A percentile compares a stretch with the other conserved stretches of the same genome.
Evolutionary conservation across 1,139 yeast species (phyloP).

Genomic region (Hemisphaericaspora subhashii): DNA sequence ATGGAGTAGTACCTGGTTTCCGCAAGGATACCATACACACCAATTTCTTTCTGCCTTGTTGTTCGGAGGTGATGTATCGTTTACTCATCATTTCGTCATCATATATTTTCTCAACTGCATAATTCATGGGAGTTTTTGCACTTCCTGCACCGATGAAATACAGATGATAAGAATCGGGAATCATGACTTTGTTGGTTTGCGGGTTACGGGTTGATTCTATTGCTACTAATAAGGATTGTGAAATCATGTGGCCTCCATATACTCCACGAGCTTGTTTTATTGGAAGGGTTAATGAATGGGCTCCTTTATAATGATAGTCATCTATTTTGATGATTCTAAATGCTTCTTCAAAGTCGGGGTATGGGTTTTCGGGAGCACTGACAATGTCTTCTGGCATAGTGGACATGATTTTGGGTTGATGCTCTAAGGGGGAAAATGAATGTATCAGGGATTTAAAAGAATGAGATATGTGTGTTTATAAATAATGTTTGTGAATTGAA

Average conservation of each 20-base stretch:
- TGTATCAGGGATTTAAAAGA: no score
- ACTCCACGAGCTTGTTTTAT: slow-evolving; percentile 63
- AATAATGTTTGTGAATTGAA: no score
- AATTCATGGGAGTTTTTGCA: slow-evolving; percentile 49
- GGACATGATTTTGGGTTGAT: not conserved
- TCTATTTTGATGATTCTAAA: slow-evolving; percentile 33
- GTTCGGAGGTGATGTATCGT: slow-evolving; percentile 30
- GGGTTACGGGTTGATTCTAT: slow-evolving; percentile 35
- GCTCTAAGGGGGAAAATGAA: no score
- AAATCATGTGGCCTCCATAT: slow-evolving; percentile 78
- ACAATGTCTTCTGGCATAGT: slow-evolving; percentile 2
- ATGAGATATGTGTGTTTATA: no score
- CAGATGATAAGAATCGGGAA: slow-evolving; percentile 43
- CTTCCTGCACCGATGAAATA: slow-evolving; percentile 50
- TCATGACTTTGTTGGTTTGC: slow-evolving; percentile 19
- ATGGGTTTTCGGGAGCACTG: slow-evolving; percentile 13
- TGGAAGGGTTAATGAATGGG: slow-evolving; percentile 39
- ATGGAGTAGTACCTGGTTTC: slow-evolving; percentile 17
- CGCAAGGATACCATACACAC: slow-evolving; percentile 34
- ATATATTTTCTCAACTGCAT: slow-evolving; percentile 54
- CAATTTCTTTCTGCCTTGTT: slow-evolving; percentile 28
- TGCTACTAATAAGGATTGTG: slow-evolving; percentile 71
- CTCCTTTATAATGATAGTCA: slow-evolving; percentile 34
- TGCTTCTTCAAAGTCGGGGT: slow-evolving; percentile 39
- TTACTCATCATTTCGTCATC: slow-evolving; percentile 29